A percentile compares a stretch with the other conserved stretches of the same genome.
These are phyloP conservation scores for Gigaspora rosea DNA, from an alignment of 192 early-diverging fungal species.

Conservation along the genomic window DNA sequence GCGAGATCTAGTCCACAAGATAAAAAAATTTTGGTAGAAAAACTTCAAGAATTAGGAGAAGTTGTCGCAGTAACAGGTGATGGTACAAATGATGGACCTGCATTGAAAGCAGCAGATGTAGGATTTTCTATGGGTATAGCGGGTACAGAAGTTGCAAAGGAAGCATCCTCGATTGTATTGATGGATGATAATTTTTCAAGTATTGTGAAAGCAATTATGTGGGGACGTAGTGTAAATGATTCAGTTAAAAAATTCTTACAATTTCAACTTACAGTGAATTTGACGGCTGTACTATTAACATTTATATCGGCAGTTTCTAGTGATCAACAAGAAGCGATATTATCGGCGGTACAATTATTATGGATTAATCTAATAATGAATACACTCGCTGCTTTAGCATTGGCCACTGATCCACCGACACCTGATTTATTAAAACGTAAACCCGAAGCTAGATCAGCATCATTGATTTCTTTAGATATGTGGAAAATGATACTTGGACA, in stretches of 20 bases:
- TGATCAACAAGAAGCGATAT: slow-evolving; percentile 68
- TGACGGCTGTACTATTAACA: slow-evolving; percentile 83
- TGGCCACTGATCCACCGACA: slow-evolving; percentile 93
- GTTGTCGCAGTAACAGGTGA: slow-evolving; percentile 99
- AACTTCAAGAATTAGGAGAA: slow-evolving; percentile 86
- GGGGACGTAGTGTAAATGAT: slow-evolving; percentile 96
- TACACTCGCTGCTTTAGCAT: slow-evolving; percentile 93
- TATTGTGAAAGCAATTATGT: slow-evolving; percentile 95
- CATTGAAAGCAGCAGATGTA: slow-evolving; percentile 91
- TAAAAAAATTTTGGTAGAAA: slow-evolving; percentile 91
- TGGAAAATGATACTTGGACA: slow-evolving; percentile 96
- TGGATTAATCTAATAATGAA: slow-evolving; percentile 99
- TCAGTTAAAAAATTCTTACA: slow-evolving; percentile 97
- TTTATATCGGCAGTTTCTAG: slow-evolving; percentile 74
- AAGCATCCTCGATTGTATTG: slow-evolving; percentile 93
- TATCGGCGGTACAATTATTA: slow-evolving; percentile 95
- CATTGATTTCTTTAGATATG: slow-evolving; percentile 89
- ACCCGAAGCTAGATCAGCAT: slow-evolving; percentile 76
- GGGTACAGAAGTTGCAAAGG: slow-evolving; percentile 98
- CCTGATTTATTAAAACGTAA: slow-evolving; percentile 80
- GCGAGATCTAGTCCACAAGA: slow-evolving; percentile 94
- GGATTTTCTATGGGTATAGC: slow-evolving; percentile 99
- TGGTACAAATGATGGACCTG: slow-evolving; percentile 98
- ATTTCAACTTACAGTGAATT: slow-evolving; percentile 98
- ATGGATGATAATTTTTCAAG: slow-evolving; percentile 99